phyloP scores from a whole-genome alignment of 768 basidiomycete species.

The Amanita exitialis region DNA sequence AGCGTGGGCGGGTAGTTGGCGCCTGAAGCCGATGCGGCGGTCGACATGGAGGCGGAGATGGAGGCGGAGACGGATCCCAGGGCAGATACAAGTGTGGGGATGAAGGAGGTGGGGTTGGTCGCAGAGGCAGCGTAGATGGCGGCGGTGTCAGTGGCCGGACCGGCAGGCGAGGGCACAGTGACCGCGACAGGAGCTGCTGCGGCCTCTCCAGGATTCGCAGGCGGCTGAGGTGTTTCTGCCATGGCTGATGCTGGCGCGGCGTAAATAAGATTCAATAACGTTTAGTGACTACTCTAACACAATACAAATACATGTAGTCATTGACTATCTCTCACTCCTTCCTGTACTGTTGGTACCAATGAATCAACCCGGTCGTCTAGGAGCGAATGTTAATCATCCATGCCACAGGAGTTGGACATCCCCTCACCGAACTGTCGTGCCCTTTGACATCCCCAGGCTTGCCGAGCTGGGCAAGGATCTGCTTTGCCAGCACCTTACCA shows the following conservation, averaged over 20 bases:
- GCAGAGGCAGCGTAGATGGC: neutral
- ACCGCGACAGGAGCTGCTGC: too few species aligned
- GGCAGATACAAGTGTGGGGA: neutral
- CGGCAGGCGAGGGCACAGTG: neutral
- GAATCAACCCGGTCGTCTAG: conserved; percentile 91
- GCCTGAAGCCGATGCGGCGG: neutral
- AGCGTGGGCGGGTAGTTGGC: conserved; percentile 14
- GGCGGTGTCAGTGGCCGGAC: neutral
- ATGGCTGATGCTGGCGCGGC: too few species aligned
- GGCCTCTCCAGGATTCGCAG: too few species aligned
- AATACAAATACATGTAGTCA: too few species aligned
- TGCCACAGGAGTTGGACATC: neutral
- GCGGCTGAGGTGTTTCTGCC: too few species aligned
- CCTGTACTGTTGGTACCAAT: conserved; percentile 90
- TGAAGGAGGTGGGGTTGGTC: neutral
- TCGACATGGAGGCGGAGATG: neutral
- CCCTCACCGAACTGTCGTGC: conserved; percentile 74
- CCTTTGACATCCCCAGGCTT: conserved; percentile 69
- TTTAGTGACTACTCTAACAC: too few species aligned
- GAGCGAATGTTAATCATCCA: neutral
- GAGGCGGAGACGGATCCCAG: neutral
- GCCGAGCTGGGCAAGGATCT: conserved; percentile 84
- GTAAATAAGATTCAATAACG: too few species aligned
- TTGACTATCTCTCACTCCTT: conserved; percentile 63
- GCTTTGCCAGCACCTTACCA: conserved; percentile 95